These are phyloP conservation scores for Rhizophagus sp. DNA, from an alignment of 192 early-diverging fungal species.

Conservation along the genomic window DNA sequence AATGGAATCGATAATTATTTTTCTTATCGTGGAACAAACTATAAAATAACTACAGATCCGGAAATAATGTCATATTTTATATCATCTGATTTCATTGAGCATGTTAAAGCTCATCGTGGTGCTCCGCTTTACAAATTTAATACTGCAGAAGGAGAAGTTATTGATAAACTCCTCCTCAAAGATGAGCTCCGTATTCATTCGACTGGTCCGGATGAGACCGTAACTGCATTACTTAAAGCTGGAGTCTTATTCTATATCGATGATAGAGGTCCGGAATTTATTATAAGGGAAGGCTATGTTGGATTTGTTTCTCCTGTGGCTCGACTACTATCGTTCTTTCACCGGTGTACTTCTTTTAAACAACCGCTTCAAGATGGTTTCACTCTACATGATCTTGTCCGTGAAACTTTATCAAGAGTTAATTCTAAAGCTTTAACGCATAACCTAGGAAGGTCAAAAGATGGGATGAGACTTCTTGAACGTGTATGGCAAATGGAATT, in stretches of 20 bases:
- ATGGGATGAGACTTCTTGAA: conserved; percentile 25
- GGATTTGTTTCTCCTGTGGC: conserved; percentile 20
- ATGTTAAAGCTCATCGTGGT: conserved; percentile 27
- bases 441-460: conserved; percentile 26
- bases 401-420: conserved; percentile 20
- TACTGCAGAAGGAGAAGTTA: conserved; percentile 3
- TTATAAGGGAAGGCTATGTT: conserved; percentile 6
- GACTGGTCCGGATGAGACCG: conserved; percentile 1
- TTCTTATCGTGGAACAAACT: conserved; percentile 22
- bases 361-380: conserved; percentile 24
- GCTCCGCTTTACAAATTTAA: conserved; percentile 25
- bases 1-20: conserved; percentile 31
- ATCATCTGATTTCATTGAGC: conserved; percentile 23
- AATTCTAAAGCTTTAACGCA: conserved; percentile 24
- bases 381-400: conserved; percentile 12
- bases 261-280: conserved; percentile 25
- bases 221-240: conserved; percentile 16
- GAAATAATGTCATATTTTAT: conserved; percentile 26
- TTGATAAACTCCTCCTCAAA: conserved; percentile 22
- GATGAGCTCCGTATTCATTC: conserved; percentile 2
- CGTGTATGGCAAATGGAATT: conserved; percentile 33
- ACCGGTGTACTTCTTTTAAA: conserved; percentile 13
- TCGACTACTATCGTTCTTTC: conserved; percentile 22
- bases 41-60: conserved; percentile 12
- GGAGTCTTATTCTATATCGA: conserved; percentile 22